Conservation (phyloP, 495 filamentous ascomycete genomes). For the Sphaerosporella brunnea region DNA sequence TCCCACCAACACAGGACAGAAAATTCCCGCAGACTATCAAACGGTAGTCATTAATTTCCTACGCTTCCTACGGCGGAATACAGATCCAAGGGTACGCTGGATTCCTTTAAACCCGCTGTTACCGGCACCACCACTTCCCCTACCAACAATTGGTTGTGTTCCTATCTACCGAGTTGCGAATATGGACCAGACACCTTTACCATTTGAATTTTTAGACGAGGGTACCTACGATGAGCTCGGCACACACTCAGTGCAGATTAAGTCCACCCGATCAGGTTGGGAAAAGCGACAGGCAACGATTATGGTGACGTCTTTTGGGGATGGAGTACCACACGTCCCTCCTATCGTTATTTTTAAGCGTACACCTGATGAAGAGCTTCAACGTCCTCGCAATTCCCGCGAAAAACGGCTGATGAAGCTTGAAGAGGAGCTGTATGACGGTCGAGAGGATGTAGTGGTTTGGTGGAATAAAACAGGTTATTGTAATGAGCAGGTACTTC, state of each 20-base stretch:
- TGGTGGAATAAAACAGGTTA: neutral
- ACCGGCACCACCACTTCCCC: no score
- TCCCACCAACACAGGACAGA: neutral
- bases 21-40: neutral
- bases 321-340: no score
- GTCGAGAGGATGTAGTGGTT: neutral
- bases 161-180: no score
- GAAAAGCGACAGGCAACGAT: no score
- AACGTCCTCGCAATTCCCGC: neutral
- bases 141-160: no score
- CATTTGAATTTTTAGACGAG: no score
- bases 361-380: neutral
- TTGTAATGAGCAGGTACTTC: neutral
- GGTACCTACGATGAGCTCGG: no score
- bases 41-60: neutral
- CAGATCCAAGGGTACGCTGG: neutral
- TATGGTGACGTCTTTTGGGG: no score
- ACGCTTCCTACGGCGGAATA: neutral
- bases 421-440: neutral
- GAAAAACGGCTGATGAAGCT: neutral
- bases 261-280: neutral
- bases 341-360: neutral
- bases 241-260: no score
- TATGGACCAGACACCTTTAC: no score
- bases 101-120: no score